Evolutionary conservation across 306 rosid genomes (phyloP).

Genomic region (Vicia sativa): DNA sequence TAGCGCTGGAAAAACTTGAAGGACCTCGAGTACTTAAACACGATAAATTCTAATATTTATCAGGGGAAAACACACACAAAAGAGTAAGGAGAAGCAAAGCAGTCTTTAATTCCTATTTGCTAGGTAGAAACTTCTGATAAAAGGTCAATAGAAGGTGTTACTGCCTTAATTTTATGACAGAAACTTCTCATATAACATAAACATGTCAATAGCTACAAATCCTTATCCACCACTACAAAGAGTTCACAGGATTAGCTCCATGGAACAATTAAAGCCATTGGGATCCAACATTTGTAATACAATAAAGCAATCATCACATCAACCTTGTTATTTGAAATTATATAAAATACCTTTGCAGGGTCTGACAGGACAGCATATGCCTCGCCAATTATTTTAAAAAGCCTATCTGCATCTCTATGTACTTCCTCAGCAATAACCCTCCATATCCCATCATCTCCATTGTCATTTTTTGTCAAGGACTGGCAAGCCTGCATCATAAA

Average conservation of each 20-base stretch:
- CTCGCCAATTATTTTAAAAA: conserved; percentile 95
- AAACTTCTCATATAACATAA: conserved; percentile 1
- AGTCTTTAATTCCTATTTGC: conserved; percentile 7
- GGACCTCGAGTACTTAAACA: neutral
- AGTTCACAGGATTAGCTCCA: neutral
- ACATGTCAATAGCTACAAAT: conserved; percentile 18
- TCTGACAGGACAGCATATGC: conserved; percentile 93
- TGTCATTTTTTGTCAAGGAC: conserved; percentile 76
- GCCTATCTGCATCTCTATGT: conserved; percentile 83
- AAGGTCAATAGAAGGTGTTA: conserved; percentile 7
- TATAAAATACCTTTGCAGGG: conserved; percentile 65
- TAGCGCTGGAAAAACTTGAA: conserved; percentile 4
- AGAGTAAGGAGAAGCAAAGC: conserved; percentile 7
- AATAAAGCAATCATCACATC: conserved; percentile 26
- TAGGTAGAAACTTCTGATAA: neutral
- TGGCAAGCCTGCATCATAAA: conserved; percentile 72
- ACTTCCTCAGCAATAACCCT: conserved; percentile 81
- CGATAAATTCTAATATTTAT: neutral
- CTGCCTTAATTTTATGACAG: conserved; percentile 22
- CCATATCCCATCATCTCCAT: conserved; percentile 77
- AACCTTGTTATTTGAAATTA: conserved; percentile 30
- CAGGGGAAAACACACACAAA: neutral
- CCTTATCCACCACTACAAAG: neutral
- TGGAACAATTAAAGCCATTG: neutral
- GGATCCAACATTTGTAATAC: conserved; percentile 11